Percentiles rank a stretch among this genome's conserved stretches.
phyloP scores from a whole-genome alignment of 495 filamentous ascomycete genomes.

The Corynascus novoguineensis region DNA sequence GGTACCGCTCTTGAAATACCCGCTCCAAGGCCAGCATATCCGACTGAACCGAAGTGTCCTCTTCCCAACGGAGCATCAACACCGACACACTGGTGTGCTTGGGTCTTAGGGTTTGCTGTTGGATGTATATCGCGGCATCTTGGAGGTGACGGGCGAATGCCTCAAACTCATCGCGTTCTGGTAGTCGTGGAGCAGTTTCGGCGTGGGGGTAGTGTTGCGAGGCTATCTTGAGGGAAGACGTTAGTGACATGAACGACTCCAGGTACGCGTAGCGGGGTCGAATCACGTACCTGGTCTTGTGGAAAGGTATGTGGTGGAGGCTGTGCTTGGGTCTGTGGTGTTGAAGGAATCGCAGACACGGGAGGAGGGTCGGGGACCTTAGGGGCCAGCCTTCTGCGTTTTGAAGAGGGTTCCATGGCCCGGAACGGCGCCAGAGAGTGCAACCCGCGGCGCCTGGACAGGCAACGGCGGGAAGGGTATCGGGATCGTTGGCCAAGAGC shows the following conservation, averaged over 20 bases:
- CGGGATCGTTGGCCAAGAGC: background rate
- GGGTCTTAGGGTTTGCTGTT: conserved; percentile 47
- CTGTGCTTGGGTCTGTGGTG: conserved; percentile 23
- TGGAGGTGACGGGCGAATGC: conserved; percentile 54
- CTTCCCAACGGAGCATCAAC: conserved; percentile 51
- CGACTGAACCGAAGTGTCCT: conserved; percentile 44
- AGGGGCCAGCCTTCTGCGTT: conserved; percentile 35
- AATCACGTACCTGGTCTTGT: conserved; percentile 27
- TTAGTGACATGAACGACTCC: conserved; percentile 11
- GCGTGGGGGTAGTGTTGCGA: conserved; percentile 23
- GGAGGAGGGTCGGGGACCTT: conserved; percentile 30
- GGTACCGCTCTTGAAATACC: conserved; percentile 49
- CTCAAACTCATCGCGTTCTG: conserved; percentile 51
- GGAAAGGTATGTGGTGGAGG: conserved; percentile 22
- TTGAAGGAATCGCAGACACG: conserved; percentile 13
- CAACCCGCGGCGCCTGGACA: background rate
- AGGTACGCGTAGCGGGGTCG: background rate
- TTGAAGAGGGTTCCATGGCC: conserved; percentile 35
- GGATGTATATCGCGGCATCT: conserved; percentile 52
- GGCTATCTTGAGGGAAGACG: conserved; percentile 14
- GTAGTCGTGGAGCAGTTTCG: conserved; percentile 20
- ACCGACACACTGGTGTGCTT: conserved; percentile 49
- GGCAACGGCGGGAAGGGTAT: background rate
- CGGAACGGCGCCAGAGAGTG: background rate
- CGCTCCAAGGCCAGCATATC: conserved; percentile 45